Evolutionary conservation across 768 basidiomycete species (phyloP).

Genomic region (Cystobasidium tubakii): DNA sequence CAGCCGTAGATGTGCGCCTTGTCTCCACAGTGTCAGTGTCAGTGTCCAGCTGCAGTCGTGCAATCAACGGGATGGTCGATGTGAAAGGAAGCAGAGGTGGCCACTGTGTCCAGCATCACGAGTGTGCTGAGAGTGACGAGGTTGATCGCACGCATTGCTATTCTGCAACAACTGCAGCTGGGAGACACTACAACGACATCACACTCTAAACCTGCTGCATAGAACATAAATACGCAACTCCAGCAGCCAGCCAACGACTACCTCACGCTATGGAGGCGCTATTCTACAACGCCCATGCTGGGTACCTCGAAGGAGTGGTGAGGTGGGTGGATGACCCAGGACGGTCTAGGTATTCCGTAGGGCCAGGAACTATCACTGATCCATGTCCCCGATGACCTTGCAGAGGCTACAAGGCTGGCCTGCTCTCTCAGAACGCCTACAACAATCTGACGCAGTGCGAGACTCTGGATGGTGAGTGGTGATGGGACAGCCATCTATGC

Average conservation of each 20-base stretch:
- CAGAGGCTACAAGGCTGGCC: slow-evolving; percentile 87
- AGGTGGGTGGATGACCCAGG: slow-evolving; percentile 18
- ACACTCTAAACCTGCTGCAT: too few species aligned
- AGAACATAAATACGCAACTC: too few species aligned
- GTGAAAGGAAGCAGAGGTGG: neutral
- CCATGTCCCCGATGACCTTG: too few species aligned
- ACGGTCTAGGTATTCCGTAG: too few species aligned
- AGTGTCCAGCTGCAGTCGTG: too few species aligned
- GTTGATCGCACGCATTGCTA: neutral
- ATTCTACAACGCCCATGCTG: slow-evolving; percentile 50
- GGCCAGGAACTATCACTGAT: too few species aligned
- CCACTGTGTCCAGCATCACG: neutral
- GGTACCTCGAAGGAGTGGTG: slow-evolving; percentile 53
- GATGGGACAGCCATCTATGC: too few species aligned
- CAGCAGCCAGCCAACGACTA: neutral
- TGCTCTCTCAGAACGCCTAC: slow-evolving; percentile 83
- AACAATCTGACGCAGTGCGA: slow-evolving; percentile 94
- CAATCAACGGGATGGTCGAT: too few species aligned
- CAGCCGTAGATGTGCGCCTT: too few species aligned
- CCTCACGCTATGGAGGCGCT: slow-evolving; percentile 49
- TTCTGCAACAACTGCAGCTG: too few species aligned
- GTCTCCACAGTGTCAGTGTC: too few species aligned
- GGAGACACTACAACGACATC: too few species aligned
- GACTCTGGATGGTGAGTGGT: slow-evolving; percentile 73
- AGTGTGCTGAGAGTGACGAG: neutral